Conservation (phyloP, 345 rosid genomes). For the Psidium friedrichsthalianum region DNA sequence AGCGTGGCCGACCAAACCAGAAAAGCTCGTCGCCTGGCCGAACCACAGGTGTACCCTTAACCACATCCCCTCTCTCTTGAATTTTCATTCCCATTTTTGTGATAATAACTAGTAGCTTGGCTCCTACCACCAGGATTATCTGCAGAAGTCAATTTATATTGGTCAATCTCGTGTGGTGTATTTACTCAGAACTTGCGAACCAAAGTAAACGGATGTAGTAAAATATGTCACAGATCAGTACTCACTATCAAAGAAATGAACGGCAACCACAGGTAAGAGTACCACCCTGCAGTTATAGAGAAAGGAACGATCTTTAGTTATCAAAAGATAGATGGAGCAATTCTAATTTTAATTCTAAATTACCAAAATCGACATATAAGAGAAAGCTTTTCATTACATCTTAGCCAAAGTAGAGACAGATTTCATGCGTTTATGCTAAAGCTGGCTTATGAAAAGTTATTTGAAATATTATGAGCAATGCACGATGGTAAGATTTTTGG, state of each 20-base stretch:
- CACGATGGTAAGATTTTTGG: not conserved
- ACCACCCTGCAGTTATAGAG: constrained; percentile 38
- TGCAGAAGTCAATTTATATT: constrained; percentile 8
- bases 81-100: constrained; percentile 70
- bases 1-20: constrained; percentile 88
- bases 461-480: not conserved
- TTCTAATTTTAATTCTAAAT: not conserved
- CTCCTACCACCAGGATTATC: constrained; percentile 59
- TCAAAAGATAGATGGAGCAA: not conserved
- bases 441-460: not conserved
- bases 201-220: not conserved
- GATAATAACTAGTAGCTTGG: constrained; percentile 81
- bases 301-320: not conserved
- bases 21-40: constrained; percentile 85
- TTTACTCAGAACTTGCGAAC: not conserved
- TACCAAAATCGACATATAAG: not conserved
- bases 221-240: not conserved
- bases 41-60: constrained; percentile 86
- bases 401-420: not conserved
- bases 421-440: not conserved
- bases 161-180: not conserved
- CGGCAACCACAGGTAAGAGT: constrained; percentile 70
- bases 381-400: not conserved
- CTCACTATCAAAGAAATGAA: constrained; percentile 81
- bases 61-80: constrained; percentile 80